A percentile compares a stretch with the other conserved stretches of the same genome.
These are phyloP conservation scores for Suhomyces bribrorum DNA, from an alignment of 1,139 yeast genomes.

Conservation along the genomic window DNA sequence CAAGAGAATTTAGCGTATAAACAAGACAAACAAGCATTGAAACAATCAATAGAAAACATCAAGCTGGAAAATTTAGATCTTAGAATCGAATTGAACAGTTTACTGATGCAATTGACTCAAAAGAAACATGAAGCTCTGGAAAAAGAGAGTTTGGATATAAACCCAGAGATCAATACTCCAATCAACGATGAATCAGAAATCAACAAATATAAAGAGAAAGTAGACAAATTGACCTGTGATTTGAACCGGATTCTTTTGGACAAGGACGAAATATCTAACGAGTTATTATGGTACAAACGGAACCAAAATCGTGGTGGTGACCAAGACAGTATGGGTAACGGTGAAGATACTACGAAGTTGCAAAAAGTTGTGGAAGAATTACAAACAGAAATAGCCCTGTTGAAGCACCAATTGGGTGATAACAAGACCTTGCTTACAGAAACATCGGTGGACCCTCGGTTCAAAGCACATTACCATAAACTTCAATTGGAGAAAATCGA, in stretches of 20 bases:
- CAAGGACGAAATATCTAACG: conserved; percentile 13
- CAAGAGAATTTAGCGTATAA: conserved; percentile 16
- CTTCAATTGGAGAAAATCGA: conserved; percentile 34
- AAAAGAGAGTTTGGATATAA: conserved; percentile 5
- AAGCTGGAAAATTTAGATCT: conserved; percentile 19
- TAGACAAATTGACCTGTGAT: conserved; percentile 13
- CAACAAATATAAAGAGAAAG: conserved; percentile 12
- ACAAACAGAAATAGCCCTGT: conserved; percentile 7
- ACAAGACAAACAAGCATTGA: conserved; percentile 7
- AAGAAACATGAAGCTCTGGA: conserved; percentile 8
- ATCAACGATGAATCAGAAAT: too few relatives aligned
- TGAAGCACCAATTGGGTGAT: conserved; percentile 14
- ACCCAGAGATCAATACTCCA: too few relatives aligned
- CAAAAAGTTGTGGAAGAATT: conserved; percentile 5
- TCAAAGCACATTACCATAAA: conserved; percentile 26
- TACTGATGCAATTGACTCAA: conserved; percentile 20
- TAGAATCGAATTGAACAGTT: conserved; percentile 16
- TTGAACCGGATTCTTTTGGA: conserved; percentile 9
- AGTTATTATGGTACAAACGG: conserved; percentile 11
- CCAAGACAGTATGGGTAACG: neutral
- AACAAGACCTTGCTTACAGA: conserved; percentile 6
- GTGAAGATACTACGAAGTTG: neutral
- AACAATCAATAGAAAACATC: conserved; percentile 15
- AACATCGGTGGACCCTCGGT: conserved; percentile 18
- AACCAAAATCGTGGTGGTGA: neutral